Conservation (phyloP, 2,329 filamentous ascomycete genomes). For the Stachybotrys elegans region DNA sequence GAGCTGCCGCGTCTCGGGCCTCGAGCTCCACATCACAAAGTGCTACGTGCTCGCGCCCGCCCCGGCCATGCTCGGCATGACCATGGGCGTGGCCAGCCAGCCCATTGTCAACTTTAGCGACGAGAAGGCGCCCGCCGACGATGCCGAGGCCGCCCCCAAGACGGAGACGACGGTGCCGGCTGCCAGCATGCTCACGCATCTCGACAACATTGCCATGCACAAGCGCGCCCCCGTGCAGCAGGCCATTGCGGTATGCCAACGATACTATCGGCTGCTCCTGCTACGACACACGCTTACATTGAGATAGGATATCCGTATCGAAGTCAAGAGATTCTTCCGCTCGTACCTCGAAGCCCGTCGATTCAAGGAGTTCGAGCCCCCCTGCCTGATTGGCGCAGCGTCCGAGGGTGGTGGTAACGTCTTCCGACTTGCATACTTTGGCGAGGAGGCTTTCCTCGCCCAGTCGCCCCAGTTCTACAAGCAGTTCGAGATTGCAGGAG, state of each 20-base stretch:
- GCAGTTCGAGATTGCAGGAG: constrained; percentile 77
- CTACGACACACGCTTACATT: not conserved
- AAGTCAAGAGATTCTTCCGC: constrained; percentile 65
- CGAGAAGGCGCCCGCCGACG: constrained; percentile 42
- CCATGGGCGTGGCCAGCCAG: constrained; percentile 49
- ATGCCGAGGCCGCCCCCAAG: constrained; percentile 36
- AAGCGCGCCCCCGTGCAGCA: constrained; percentile 88
- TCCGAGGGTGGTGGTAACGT: constrained; percentile 93
- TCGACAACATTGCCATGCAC: constrained; percentile 91
- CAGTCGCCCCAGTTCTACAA: constrained; percentile 85
- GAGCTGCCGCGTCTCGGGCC: constrained; percentile 72
- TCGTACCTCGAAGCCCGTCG: constrained; percentile 71
- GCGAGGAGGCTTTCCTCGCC: constrained; percentile 72
- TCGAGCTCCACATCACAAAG: constrained; percentile 85
- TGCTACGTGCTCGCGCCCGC: constrained; percentile 69
- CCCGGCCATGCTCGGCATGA: constrained; percentile 53
- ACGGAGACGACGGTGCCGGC: constrained; percentile 51
- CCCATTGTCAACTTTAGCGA: constrained; percentile 55
- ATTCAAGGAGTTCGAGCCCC: constrained; percentile 83
- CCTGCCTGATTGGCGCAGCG: constrained; percentile 82
- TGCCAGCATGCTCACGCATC: constrained; percentile 76
- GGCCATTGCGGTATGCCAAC: constrained; percentile 68
- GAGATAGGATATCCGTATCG: constrained; percentile 34
- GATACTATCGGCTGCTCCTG: constrained; percentile 18
- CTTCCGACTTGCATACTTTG: constrained; percentile 87